Percentiles rank a stretch among this genome's conserved stretches.
Evolutionary conservation across 1,284 basidiomycete genomes (phyloP).

Genomic region (Prillingera fragicola): DNA sequence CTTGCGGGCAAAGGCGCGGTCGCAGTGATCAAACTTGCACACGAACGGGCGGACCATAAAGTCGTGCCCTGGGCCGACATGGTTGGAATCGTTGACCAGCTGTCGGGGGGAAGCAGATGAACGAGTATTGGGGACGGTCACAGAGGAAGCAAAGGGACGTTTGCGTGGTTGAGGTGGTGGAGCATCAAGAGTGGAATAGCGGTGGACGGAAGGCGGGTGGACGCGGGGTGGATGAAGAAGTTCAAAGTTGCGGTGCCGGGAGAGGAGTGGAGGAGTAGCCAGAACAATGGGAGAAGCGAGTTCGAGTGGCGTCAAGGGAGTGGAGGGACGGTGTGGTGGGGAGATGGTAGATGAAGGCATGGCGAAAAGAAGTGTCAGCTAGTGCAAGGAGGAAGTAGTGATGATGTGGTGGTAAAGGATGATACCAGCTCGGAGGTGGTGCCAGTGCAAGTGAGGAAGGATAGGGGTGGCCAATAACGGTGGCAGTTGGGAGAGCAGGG

Average conservation of each 20-base stretch:
- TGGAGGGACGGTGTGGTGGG: not conserved
- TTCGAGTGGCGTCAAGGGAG: not conserved
- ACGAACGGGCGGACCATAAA: slow-evolving; percentile 37
- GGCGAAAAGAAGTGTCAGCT: not conserved
- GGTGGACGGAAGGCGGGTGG: not conserved
- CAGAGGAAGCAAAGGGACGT: not conserved
- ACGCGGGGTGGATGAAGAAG: not conserved
- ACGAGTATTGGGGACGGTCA: not conserved
- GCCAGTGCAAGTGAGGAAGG: not conserved
- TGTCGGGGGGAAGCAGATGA: slow-evolving; percentile 16
- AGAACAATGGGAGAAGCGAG: not conserved
- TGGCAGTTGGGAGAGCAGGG: not conserved
- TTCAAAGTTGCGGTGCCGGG: not conserved
- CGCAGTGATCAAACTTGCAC: slow-evolving; percentile 46
- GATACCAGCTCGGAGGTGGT: not conserved
- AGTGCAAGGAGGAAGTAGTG: no score
- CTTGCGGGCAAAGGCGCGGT: slow-evolving; percentile 51
- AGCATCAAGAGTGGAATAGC: not conserved
- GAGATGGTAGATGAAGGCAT: not conserved
- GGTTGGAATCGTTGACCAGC: slow-evolving; percentile 45
- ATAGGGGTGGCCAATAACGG: not conserved
- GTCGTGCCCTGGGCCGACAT: slow-evolving; percentile 35
- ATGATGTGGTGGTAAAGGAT: not conserved
- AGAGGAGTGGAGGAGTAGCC: not conserved
- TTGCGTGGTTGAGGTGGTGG: not conserved